Evolutionary conservation across 2,329 filamentous ascomycete genomes (phyloP), one percentile per base, ranked within the genome.

Genomic region (Lasiodiplodia citricola): DNA sequence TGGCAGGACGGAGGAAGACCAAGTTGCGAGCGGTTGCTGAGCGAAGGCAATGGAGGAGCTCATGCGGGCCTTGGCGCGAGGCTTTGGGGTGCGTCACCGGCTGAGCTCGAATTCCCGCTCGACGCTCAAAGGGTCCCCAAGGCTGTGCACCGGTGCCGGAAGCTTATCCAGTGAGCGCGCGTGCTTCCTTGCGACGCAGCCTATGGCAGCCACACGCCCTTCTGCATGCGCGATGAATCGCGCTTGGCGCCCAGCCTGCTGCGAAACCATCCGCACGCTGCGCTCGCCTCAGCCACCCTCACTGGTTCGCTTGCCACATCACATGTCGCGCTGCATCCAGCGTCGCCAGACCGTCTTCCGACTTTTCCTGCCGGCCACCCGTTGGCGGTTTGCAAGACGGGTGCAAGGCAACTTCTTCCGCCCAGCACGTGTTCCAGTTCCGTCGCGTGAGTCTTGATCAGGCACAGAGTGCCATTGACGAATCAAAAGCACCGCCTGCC

Each of bases 181-280:
- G 13, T 50, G 41, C 25, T 31, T 14, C n/a, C 47, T 10, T 25
- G 54, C 28, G 35, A n/a, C 47, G n/a, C 47, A 13, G 47, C 37
- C 47, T 21, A 31, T 65, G 28, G 23, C 31, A 35, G 60, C 47
- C 31, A 35, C 47, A 35, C 23, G 16, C 16, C 23, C 58, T 50
- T 18, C 25, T 21, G 23, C 21, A 21, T 13, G 16, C 3, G 16
- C n/a, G 4, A 18, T 25, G 16, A 6, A 21, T 21, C 21, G 35
- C 35, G 60, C 60, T 67, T 67, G 65, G 65, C 65, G 65, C 65
- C 65, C 65, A 67, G 65, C 25, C 44, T 52, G 38, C 54, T 55
- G 54, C 65, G 38, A 14, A 47, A 62, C 57, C 38, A 8, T 10
- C 38, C 38, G 38, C 57, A 38, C 38, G 55, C 55, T 31, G 41